Evolutionary conservation across 2,329 filamentous ascomycete genomes (phyloP).

Genomic region (Lasiodiplodia sp.): DNA sequence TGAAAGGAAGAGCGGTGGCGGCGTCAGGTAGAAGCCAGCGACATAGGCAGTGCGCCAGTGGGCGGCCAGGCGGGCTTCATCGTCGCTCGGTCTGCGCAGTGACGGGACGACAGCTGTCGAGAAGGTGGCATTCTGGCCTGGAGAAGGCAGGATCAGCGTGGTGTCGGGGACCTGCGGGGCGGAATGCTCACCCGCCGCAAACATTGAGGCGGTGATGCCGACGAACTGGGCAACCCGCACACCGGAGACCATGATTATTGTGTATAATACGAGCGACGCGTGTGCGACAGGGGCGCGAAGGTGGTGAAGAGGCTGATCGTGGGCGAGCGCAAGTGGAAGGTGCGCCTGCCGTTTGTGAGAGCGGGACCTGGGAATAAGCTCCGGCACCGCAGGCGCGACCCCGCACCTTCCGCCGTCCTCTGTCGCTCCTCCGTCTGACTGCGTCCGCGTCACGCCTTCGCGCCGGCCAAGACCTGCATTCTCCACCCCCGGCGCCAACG

Average conservation of each 20-base stretch:
- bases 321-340: background rate
- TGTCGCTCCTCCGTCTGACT: too few relatives aligned
- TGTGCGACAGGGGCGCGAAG: background rate
- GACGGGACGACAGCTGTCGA: slow-evolving; percentile 22
- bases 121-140: slow-evolving; percentile 21
- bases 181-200: slow-evolving; percentile 13
- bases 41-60: slow-evolving; percentile 25
- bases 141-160: background rate
- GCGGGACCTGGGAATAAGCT: background rate
- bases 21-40: slow-evolving; percentile 9
- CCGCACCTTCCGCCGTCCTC: background rate
- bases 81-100: slow-evolving; percentile 10
- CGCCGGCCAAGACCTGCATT: background rate
- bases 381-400: slow-evolving; percentile 1
- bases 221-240: slow-evolving; percentile 16
- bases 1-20: background rate
- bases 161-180: background rate
- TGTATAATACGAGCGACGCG: background rate
- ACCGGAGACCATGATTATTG: slow-evolving; percentile 7
- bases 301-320: background rate
- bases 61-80: slow-evolving; percentile 7
- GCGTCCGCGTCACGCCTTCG: background rate
- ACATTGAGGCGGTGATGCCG: slow-evolving; percentile 26
- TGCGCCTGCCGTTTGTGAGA: background rate
- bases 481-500: background rate